Evolutionary conservation across 2,329 filamentous ascomycete species (phyloP).

Genomic region (Thielaviopsis populi): DNA sequence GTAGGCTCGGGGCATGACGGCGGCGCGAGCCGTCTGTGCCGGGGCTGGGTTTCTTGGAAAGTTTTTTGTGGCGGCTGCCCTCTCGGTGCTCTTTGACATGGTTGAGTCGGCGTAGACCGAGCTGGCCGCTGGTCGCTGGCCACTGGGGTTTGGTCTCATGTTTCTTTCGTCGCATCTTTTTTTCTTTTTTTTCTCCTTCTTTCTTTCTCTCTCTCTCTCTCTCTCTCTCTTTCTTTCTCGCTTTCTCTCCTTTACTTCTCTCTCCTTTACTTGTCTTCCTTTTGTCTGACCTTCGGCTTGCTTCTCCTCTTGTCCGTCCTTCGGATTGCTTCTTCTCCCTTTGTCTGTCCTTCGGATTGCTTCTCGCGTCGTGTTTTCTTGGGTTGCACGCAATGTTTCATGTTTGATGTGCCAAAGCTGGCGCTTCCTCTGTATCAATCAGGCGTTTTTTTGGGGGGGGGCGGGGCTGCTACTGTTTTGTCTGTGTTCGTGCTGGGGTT

Average conservation of each 20-base stretch:
- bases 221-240: slow-evolving; percentile 8
- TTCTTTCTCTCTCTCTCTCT: background rate
- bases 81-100: background rate
- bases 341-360: background rate
- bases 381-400: background rate
- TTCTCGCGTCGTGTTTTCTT: background rate
- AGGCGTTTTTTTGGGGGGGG: background rate
- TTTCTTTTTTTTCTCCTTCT: background rate
- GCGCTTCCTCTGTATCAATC: slow-evolving; percentile 3
- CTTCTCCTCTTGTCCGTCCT: background rate
- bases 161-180: background rate
- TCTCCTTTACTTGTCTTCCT: too few species aligned
- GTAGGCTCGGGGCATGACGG: background rate
- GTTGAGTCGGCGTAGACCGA: background rate
- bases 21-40: background rate
- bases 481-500: background rate
- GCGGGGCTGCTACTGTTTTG: background rate
- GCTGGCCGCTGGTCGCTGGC: too few species aligned
- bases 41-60: background rate
- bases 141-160: background rate
- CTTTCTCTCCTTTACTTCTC: background rate
- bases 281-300: background rate
- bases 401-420: background rate
- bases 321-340: background rate
- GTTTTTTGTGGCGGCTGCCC: background rate